Conservation (phyloP, 192 early-diverging fungal genomes). For the Coemansia aciculifera region DNA sequence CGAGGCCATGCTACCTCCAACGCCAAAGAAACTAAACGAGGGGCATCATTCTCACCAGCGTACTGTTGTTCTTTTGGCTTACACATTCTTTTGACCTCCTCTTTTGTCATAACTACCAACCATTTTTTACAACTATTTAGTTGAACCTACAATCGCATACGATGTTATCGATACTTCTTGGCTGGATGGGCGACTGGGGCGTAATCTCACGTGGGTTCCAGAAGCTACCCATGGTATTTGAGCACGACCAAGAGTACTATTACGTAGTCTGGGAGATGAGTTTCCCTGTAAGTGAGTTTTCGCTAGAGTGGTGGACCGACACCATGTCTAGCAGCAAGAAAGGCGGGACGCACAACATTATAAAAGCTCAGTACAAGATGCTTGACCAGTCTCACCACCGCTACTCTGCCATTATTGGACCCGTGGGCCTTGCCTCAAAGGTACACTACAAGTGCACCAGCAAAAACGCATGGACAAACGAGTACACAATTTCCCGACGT, state of each 20-base stretch:
- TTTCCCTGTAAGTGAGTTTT: constrained; percentile 9
- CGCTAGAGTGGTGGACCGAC: constrained; percentile 46
- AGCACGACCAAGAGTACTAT: constrained; percentile 43
- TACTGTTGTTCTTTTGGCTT: no score
- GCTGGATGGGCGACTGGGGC: constrained; percentile 19
- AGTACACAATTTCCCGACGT: constrained; percentile 24
- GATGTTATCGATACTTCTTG: neutral
- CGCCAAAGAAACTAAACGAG: no score
- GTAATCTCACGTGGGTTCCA: constrained; percentile 29
- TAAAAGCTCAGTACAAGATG: constrained; percentile 28
- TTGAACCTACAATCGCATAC: neutral
- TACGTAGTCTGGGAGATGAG: constrained; percentile 52
- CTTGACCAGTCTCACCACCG: constrained; percentile 38
- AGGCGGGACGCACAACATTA: neutral
- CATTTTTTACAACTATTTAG: neutral
- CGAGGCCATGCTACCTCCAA: no score
- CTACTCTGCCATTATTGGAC: constrained; percentile 40
- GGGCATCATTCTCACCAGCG: no score
- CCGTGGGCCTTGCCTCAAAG: constrained; percentile 12
- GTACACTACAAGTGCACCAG: constrained; percentile 33
- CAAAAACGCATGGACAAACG: constrained; percentile 15
- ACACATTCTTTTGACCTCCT: no score
- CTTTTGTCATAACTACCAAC: no score
- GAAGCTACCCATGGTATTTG: constrained; percentile 44
- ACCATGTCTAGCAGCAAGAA: neutral